Percentiles rank a stretch among this genome's conserved stretches.
Evolutionary conservation across 139 green algal species (phyloP).

Genomic region (Chlorella sorokiniana): DNA sequence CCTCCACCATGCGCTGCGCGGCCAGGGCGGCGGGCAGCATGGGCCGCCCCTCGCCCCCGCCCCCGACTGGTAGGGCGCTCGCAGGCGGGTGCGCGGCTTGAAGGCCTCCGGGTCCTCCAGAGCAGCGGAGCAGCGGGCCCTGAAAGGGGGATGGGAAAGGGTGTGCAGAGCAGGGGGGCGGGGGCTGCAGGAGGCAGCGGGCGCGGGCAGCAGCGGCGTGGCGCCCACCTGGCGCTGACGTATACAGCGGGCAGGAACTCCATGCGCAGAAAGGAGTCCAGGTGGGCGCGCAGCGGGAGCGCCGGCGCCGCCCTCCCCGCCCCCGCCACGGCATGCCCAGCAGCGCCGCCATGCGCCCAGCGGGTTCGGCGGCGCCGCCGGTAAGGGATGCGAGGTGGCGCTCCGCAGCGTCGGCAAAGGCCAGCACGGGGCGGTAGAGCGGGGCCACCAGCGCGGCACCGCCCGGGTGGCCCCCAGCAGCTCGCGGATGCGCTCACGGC

Average conservation of each 20-base stretch:
- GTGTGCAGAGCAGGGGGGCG: neutral
- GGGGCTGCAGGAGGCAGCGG: neutral
- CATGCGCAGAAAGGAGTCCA: slow-evolving; percentile 62
- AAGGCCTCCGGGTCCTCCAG: slow-evolving; percentile 67
- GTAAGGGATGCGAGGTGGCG: slow-evolving; percentile 6
- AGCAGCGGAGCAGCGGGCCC: slow-evolving; percentile 49
- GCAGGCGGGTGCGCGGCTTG: slow-evolving; percentile 40
- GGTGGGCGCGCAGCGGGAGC: slow-evolving; percentile 42
- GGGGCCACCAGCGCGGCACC: slow-evolving; percentile 44
- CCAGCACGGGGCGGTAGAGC: slow-evolving; percentile 52
- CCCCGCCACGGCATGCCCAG: slow-evolving; percentile 24
- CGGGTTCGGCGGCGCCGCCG: neutral
- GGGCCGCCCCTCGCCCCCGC: slow-evolving; percentile 32
- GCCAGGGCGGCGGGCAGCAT: slow-evolving; percentile 61
- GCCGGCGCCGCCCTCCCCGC: neutral
- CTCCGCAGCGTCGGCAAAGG: slow-evolving; percentile 44
- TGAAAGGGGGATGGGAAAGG: neutral
- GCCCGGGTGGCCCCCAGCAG: slow-evolving; percentile 37
- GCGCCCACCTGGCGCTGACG: slow-evolving; percentile 51
- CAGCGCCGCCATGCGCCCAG: slow-evolving; percentile 25
- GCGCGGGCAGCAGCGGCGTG: neutral
- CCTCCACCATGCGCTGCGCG: slow-evolving; percentile 52
- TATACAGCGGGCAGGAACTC: slow-evolving; percentile 73
- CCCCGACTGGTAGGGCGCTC: slow-evolving; percentile 25
- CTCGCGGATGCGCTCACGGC: slow-evolving; percentile 17